Evolutionary conservation across 2,329 filamentous ascomycete species (phyloP), one percentile per base, ranked within the genome.

Genomic region (Seiridium cupressi): DNA sequence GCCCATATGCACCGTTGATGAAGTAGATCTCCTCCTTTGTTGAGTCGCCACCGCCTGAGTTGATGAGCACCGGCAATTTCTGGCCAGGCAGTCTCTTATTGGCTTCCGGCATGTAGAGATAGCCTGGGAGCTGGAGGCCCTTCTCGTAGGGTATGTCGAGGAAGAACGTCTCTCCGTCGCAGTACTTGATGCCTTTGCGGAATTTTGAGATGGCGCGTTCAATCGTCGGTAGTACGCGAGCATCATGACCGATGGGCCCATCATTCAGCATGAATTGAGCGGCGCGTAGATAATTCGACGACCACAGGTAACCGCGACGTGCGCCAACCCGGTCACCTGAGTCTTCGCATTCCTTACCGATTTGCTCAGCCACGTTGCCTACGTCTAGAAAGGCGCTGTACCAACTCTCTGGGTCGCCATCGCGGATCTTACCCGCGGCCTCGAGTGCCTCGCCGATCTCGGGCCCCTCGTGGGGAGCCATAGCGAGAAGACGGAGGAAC

Each of bases 11-110:
- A 0, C 68, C 59, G 13, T 64, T 59, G 3, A 74, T 46, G 59
- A 71, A 76, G 62, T 76, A 79, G 0, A 80, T 46, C 58, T 80
- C 79, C 59, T 80, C 78, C 44, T 75, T 69, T 0, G 63, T 70
- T 0, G 73, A 71, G 61, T 81, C 78, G 1, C 54, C 66, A 0
- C 79, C 78, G 7, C 69, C 70, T 0, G 57, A 64, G 40, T 71
- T 67, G n/a, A 81, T 34, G 2, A 79, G 57, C 18, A 78, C 46
- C 0, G 77, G 75, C 1, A 66, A 69, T 62, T 73, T 76, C 35
- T 64, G 56, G 0, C 61, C 63, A 0, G 68, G 56, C 1, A 69
- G 51, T 8, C 66, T 61, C 18, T 63, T 63, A 3, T 48, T 47
- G 0, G 62, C 36, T 1, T 64, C 55, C 0, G 77, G 77, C 0